A percentile compares a stretch with the other conserved stretches of the same genome.
Evolutionary conservation across 2,329 filamentous ascomycete species (phyloP).

Genomic region (Xylariales sp.): DNA sequence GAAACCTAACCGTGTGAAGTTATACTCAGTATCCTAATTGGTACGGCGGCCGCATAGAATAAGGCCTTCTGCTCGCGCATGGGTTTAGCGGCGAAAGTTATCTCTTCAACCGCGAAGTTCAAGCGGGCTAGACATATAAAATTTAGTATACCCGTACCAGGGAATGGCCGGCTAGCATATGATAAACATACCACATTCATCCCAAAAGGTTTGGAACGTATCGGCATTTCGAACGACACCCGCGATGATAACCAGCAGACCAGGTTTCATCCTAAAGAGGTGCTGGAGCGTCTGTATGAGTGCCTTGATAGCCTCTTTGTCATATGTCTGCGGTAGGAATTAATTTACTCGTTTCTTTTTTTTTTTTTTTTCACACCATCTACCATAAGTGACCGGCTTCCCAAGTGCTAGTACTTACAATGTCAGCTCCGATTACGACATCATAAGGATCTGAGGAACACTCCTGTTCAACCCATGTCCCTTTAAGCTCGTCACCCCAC

Average conservation of each 20-base stretch:
- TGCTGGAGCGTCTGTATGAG: constrained; percentile 66
- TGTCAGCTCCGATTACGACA: constrained; percentile 49
- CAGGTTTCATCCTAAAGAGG: constrained; percentile 64
- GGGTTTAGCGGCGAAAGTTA: constrained; percentile 56
- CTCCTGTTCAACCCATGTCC: constrained; percentile 45
- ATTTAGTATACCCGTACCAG: constrained; percentile 2
- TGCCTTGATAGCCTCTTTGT: constrained; percentile 66
- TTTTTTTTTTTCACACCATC: too few species aligned
- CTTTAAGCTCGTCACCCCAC: constrained; percentile 49
- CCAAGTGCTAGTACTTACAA: constrained; percentile 40
- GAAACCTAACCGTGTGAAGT: constrained; percentile 16
- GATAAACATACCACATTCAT: constrained; percentile 65
- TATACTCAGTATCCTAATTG: constrained; percentile 47
- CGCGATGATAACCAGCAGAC: constrained; percentile 66
- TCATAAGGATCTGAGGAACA: constrained; percentile 45
- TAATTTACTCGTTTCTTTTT: neutral
- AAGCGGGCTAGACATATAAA: constrained; percentile 45
- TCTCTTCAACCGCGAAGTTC: constrained; percentile 51
- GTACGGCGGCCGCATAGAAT: constrained; percentile 55
- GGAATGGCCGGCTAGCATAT: neutral
- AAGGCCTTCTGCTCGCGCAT: constrained; percentile 58
- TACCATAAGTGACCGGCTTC: too few species aligned
- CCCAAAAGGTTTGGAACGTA: constrained; percentile 69
- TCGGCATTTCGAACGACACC: constrained; percentile 71
- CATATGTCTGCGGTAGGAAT: constrained; percentile 64